Evolutionary conservation across 225 moss, liverwort and hornwort genomes (phyloP), one percentile per base, ranked within the genome.

Genomic region (Bryum argenteum): DNA sequence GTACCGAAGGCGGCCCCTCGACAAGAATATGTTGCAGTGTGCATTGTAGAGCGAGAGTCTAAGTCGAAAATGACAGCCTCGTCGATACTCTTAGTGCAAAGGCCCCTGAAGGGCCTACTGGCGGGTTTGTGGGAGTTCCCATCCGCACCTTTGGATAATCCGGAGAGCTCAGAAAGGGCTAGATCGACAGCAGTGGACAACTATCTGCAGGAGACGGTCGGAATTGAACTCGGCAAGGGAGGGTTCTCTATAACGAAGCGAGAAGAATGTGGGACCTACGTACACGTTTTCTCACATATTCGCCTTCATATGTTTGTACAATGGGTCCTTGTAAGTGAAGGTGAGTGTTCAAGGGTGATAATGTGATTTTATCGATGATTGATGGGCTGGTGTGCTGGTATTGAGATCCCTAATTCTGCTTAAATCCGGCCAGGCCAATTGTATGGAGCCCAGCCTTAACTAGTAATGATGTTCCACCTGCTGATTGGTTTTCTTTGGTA

Each of bases 121-220:
- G 97, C 97, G 60, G 98, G 98, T 53, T 83, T 98, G 51, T 98
- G 98, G 98, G 98, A 98, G 80, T 98, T 98, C 54, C 98, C 98
- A 51, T 90, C 87, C 65, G 94, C 92, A 17, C 76, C 89, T 51
- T 70, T 98, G 51, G 82, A 80, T 42, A 85, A 70, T 43, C 41
- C 78, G 24, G 75, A 78, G 55, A 83, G 67, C 65, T 80, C 83
- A 58, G 75, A 75, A 44, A 70, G 74, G 70, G 66, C 70, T 52
- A 78, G 83, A 60, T 79, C 39, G 58, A 76, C 71, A 53, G 86
- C 84, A 42, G 87, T 98, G 88, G 85, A 94, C 75, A 59, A n/a
- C 1, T 91, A 91, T 62, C 71, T 98, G 67, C 69, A 78, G 24
- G 67, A 81, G 8, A 54, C 54, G 3, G 69, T 97, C 13, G 88